A percentile compares a stretch with the other conserved stretches of the same genome.
Conservation (phyloP, 2,329 filamentous ascomycete genomes). For the Ophiostoma pallidulum region DNA sequence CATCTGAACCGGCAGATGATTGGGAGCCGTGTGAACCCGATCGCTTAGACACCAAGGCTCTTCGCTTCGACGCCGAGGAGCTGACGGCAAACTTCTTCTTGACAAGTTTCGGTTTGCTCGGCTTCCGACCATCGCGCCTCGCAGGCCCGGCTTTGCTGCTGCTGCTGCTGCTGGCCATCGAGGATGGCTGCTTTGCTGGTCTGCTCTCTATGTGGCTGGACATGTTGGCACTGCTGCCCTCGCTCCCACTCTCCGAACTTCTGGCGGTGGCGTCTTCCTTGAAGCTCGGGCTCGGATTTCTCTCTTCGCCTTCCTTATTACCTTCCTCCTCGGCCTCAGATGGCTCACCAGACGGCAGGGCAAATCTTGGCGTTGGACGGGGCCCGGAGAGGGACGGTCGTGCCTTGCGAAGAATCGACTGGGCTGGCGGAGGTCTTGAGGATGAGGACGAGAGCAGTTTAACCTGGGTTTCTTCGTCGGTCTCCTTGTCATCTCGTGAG, state of each 20-base stretch:
- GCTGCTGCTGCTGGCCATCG: slow-evolving; percentile 8
- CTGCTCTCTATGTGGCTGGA: not conserved
- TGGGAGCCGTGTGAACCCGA: slow-evolving; percentile 44
- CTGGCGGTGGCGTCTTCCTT: slow-evolving; percentile 17
- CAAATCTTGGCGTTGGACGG: slow-evolving; percentile 52
- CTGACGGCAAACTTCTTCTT: slow-evolving; percentile 35
- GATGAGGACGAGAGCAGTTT: slow-evolving; percentile 30
- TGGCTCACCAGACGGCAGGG: slow-evolving; percentile 36
- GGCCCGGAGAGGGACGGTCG: slow-evolving; percentile 34
- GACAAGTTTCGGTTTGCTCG: not conserved
- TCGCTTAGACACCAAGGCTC: slow-evolving; percentile 36
- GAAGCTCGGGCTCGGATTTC: slow-evolving; percentile 13
- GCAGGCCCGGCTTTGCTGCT: not conserved
- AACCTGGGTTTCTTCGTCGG: slow-evolving; percentile 7
- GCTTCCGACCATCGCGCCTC: not conserved
- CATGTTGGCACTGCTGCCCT: not conserved
- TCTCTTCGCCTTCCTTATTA: slow-evolving; percentile 28
- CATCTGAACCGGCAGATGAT: slow-evolving; percentile 29
- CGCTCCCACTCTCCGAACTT: slow-evolving; percentile 3
- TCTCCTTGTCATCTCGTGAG: not conserved
- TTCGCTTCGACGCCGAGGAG: slow-evolving; percentile 33
- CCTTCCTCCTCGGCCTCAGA: slow-evolving; percentile 28
- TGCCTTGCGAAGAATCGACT: slow-evolving; percentile 52
- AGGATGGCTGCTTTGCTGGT: not conserved
- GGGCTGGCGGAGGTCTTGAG: slow-evolving; percentile 37